Conservation (phyloP, 768 basidiomycete species). For the Boletus reticulatus region DNA sequence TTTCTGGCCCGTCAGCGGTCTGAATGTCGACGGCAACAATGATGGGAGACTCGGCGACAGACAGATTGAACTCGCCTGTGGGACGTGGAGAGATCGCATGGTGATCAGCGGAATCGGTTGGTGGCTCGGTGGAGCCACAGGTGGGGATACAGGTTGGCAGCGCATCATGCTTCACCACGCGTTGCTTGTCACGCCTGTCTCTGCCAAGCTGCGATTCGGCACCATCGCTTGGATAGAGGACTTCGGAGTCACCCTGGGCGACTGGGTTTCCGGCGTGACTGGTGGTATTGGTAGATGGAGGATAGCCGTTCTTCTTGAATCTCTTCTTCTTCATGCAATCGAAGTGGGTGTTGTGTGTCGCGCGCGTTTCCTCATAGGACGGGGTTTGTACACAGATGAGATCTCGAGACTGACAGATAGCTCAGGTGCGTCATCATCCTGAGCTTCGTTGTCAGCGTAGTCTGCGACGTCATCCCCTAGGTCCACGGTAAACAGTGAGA, state of each 20-base stretch:
- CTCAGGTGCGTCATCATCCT: conserved; percentile 7
- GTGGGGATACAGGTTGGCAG: conserved; percentile 19
- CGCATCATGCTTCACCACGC: conserved; percentile 42
- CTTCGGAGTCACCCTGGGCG: neutral
- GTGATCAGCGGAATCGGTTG: neutral
- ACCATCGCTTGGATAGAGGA: conserved; percentile 9
- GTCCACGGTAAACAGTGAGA: conserved; percentile 48
- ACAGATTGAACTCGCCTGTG: conserved; percentile 8
- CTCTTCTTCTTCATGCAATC: conserved; percentile 17
- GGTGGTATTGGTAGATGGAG: neutral
- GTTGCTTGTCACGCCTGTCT: conserved; percentile 47
- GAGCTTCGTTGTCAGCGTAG: conserved; percentile 27
- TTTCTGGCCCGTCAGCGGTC: neutral
- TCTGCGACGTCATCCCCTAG: conserved; percentile 35
- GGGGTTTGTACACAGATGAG: conserved; percentile 69
- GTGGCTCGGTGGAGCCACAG: neutral
- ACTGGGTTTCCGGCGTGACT: neutral
- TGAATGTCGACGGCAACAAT: conserved; percentile 26
- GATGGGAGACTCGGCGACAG: conserved; percentile 34
- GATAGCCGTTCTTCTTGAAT: conserved; percentile 32
- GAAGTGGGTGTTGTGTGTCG: conserved; percentile 24
- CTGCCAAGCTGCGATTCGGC: conserved; percentile 39
- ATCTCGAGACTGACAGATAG: conserved; percentile 63
- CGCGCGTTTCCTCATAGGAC: conserved; percentile 54
- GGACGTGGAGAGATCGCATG: neutral